Percentiles rank a stretch among this genome's conserved stretches.
phyloP scores from a whole-genome alignment of 192 early-diverging fungal species.

The Coemansia sp. region DNA sequence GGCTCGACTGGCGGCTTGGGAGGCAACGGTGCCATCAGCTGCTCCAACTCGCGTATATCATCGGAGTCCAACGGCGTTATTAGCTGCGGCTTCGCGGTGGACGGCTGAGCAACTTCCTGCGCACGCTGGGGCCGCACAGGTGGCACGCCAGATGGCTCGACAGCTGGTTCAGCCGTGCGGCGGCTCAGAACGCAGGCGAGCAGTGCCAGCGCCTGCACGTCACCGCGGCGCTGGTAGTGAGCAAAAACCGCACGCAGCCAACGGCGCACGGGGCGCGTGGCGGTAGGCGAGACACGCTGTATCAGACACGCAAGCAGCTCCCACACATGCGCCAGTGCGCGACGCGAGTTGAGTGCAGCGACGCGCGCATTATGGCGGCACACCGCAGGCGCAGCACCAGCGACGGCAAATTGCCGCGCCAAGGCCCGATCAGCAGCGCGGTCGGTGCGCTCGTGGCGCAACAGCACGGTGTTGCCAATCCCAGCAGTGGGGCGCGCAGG shows the following conservation, averaged over 20 bases:
- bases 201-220: conserved; percentile 53
- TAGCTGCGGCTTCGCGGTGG: conserved; percentile 21
- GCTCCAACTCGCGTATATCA: conserved; percentile 43
- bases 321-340: conserved; percentile 38
- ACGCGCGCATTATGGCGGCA: conserved; percentile 40
- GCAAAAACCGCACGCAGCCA: conserved; percentile 41
- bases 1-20: conserved; percentile 1
- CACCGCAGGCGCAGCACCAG: conserved; percentile 19
- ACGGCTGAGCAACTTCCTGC: background rate
- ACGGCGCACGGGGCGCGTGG: conserved; percentile 10
- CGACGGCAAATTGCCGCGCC: conserved; percentile 36
- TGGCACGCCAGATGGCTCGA: background rate
- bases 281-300: conserved; percentile 1
- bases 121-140: conserved; percentile 1
- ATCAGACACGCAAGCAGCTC: conserved; percentile 35
- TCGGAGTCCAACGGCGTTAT: conserved; percentile 31
- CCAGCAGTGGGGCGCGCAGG: conserved; percentile 15
- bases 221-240: conserved; percentile 36
- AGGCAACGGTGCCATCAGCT: conserved; percentile 28
- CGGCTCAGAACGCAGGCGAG: conserved; percentile 40
- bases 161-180: background rate
- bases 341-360: conserved; percentile 13
- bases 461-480: conserved; percentile 35
- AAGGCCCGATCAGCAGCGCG: conserved; percentile 23
- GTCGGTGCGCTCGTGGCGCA: conserved; percentile 17